phyloP scores from a whole-genome alignment of 805 yeast genomes.

The Pichia scutulata region DNA sequence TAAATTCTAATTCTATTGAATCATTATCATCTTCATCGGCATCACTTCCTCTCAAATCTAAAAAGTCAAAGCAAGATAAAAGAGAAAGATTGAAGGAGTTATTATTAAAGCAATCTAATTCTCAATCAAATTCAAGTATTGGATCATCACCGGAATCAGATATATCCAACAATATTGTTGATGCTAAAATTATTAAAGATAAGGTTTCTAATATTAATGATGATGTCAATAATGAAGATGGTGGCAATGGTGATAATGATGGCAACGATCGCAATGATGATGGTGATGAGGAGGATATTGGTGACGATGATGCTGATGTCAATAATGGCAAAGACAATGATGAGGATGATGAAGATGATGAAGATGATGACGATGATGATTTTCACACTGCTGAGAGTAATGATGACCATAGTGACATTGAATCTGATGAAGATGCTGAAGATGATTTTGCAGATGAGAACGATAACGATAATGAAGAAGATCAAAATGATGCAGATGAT shows the following conservation, averaged over 20 bases:
- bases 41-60: conserved; percentile 24
- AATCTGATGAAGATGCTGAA: not conserved
- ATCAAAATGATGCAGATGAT: not conserved
- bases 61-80: conserved; percentile 25
- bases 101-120: conserved; percentile 6
- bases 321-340: conserved; percentile 2
- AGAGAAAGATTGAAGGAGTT: conserved; percentile 9
- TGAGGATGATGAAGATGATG: conserved; percentile 1
- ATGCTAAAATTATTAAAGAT: not conserved
- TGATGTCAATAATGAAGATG: not conserved
- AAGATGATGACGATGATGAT: conserved; percentile 22
- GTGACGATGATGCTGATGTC: conserved; percentile 17
- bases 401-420: not conserved
- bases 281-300: conserved; percentile 3
- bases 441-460: conserved; percentile 15
- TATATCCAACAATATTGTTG: not conserved
- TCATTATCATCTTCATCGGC: not conserved
- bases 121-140: conserved; percentile 3
- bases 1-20: not conserved
- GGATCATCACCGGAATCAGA: not conserved
- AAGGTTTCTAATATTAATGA: not conserved
- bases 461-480: conserved; percentile 13
- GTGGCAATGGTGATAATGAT: conserved; percentile 1
- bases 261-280: conserved; percentile 5
- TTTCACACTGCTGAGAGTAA: conserved; percentile 11